Base-by-base conservation (phyloP, 108 stramenopile genomes). In the Chaetoceros muelleri region DNA sequence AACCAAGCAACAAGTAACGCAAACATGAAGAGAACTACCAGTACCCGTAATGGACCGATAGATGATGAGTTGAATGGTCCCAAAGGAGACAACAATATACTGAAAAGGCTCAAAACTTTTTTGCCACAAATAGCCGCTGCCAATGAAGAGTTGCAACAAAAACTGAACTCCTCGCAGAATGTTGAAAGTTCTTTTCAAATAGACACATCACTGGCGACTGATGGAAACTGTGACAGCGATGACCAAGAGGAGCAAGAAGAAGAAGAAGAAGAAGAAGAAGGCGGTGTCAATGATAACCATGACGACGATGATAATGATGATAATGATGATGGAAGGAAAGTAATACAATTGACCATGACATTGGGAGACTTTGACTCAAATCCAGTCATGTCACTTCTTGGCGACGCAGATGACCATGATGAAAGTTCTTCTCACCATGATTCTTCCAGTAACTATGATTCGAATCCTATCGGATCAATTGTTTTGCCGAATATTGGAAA, bases 151-250 rank as follows among this genome's bases (percentile, higher is more conserved):
- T 49, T 49, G 48, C n/a, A 23, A 49, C 22, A 23, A 49, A 16
- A 46, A 52, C 17, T 53, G 69, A n/a, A n/a, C n/a, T n/a, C n/a
- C n/a, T n/a, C n/a, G n/a, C 18, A 59, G 21, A 1, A 44, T 24
- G 23, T 44, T 52, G 28, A 64, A 65, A 28, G 13, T 47, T 30
- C 57, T 73, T 8, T 21, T 73, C 10, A 56, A 70, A 28, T 34
- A 55, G 46, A 40, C 17, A 30, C 30, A n/a, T 48, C 59, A 17
- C 62, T 28, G 27, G 62, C 53, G 68, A 64, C 62, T 1, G 29
- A 65, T 23, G 69, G 69, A 26, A 58, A 69, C 27, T 40, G 58
- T 23, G 66, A 61, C 13, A 66, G 70, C 64, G 66, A 49, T 44
- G 20, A 64, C 24, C 71, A 72, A 50, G 69, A 72, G n/a, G 55